phyloP scores from a whole-genome alignment of 2,329 filamentous ascomycete species.

The Botrytis byssoidea region DNA sequence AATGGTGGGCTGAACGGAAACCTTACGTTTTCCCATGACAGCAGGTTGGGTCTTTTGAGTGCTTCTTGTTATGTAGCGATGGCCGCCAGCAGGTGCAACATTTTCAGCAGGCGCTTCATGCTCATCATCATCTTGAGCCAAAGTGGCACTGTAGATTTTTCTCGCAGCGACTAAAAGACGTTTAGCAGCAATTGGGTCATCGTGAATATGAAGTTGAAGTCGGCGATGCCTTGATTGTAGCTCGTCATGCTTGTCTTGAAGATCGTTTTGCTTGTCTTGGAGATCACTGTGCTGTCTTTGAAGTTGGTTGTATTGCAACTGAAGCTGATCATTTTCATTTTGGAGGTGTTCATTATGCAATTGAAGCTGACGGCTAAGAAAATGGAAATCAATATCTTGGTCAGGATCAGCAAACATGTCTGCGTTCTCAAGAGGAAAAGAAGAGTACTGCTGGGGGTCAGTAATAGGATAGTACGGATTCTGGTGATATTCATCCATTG shows the following conservation, averaged over 20 bases:
- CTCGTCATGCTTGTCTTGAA: background rate
- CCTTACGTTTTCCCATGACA: background rate
- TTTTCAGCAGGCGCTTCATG: background rate
- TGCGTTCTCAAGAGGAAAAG: background rate
- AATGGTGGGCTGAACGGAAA: background rate
- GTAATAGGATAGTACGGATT: background rate
- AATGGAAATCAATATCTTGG: background rate
- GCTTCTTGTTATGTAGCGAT: no score
- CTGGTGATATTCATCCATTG: background rate
- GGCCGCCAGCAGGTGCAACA: background rate
- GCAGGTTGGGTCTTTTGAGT: no score
- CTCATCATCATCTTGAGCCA: background rate
- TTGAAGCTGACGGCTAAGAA: background rate
- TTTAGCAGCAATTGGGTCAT: background rate
- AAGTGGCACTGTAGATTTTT: fast-evolving
- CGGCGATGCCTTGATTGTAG: background rate
- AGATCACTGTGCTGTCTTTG: background rate
- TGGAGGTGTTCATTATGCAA: background rate
- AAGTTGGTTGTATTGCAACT: background rate
- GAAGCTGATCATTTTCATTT: no score
- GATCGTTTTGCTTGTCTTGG: background rate
- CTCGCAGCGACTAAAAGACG: background rate
- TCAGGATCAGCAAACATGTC: background rate
- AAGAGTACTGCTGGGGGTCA: background rate
- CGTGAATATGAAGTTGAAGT: background rate